A percentile compares a stretch with the other conserved stretches of the same genome.
phyloP scores from a whole-genome alignment of 2,329 filamentous ascomycete species.

The Phialemoniopsis sp. region DNA sequence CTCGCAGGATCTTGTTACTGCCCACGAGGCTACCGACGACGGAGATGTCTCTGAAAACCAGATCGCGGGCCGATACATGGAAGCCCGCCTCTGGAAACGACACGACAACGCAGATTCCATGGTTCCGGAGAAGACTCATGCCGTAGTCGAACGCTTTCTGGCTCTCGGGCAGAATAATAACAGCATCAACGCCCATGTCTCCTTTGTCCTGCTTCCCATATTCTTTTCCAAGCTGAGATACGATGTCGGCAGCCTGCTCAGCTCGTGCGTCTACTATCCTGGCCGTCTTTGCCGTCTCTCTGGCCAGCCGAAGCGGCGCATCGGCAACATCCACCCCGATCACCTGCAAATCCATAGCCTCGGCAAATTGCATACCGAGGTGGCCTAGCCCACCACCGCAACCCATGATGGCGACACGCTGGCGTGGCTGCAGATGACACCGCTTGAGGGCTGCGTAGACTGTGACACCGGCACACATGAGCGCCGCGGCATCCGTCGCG shows the following conservation, averaged over 20 bases:
- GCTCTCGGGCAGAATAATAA: conserved; percentile 39
- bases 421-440: conserved; percentile 20
- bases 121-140: conserved; percentile 33
- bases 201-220: conserved; percentile 22
- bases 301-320: conserved; percentile 24
- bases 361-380: conserved; percentile 19
- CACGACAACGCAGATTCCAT: conserved; percentile 39
- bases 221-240: conserved; percentile 23
- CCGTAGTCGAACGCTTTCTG: conserved; percentile 43
- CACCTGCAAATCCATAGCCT: conserved; percentile 22
- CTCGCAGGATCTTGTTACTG: conserved; percentile 30
- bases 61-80: conserved; percentile 31
- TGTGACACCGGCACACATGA: conserved; percentile 38
- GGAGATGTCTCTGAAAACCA: conserved; percentile 38
- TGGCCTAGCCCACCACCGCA: conserved; percentile 24
- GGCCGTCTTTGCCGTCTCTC: conserved; percentile 21
- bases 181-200: conserved; percentile 39
- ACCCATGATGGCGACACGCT: conserved; percentile 32
- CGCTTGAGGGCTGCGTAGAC: conserved; percentile 33
- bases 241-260: conserved; percentile 12
- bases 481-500: conserved; percentile 28
- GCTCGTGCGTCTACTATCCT: conserved; percentile 32
- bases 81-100: conserved; percentile 39
- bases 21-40: conserved; percentile 35
- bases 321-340: conserved; percentile 32